These are phyloP conservation scores for Fraxinus angustifolia DNA, from an alignment of 305 asterid genomes.

Conservation along the genomic window DNA sequence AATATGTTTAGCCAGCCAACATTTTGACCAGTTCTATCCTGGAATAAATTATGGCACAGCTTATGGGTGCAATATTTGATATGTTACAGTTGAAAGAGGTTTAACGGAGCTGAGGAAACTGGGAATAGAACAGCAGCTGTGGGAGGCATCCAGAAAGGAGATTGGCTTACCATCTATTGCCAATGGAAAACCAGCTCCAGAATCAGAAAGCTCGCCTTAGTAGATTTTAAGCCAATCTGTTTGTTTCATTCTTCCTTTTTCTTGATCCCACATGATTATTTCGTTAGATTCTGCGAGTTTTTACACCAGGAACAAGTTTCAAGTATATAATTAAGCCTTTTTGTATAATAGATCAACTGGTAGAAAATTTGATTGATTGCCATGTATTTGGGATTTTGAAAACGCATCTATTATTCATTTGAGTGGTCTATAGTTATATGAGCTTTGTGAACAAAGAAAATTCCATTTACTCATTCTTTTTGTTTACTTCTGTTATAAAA, in stretches of 20 bases:
- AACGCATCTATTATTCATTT: neutral
- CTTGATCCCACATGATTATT: neutral
- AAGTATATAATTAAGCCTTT: neutral
- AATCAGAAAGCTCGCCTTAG: conserved; percentile 36
- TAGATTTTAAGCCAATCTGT: conserved; percentile 10
- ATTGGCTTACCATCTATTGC: conserved; percentile 46
- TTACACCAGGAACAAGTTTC: neutral
- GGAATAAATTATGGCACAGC: neutral
- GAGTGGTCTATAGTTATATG: neutral
- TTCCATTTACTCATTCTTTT: neutral
- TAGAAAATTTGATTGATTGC: neutral
- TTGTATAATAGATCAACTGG: neutral
- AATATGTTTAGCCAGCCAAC: neutral
- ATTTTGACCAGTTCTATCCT: neutral
- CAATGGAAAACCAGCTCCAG: conserved; percentile 36
- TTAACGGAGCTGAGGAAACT: conserved; percentile 74
- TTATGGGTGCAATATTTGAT: neutral
- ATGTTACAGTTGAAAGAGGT: conserved; percentile 73
- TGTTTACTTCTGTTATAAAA: neutral
- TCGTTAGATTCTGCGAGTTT: neutral
- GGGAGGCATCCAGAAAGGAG: conserved; percentile 94
- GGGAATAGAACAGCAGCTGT: conserved; percentile 90
- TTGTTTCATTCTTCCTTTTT: neutral
- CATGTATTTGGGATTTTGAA: neutral
- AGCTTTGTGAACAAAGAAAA: neutral